phyloP scores from a whole-genome alignment of 1,139 yeast genomes.

The Pichia sp. region DNA sequence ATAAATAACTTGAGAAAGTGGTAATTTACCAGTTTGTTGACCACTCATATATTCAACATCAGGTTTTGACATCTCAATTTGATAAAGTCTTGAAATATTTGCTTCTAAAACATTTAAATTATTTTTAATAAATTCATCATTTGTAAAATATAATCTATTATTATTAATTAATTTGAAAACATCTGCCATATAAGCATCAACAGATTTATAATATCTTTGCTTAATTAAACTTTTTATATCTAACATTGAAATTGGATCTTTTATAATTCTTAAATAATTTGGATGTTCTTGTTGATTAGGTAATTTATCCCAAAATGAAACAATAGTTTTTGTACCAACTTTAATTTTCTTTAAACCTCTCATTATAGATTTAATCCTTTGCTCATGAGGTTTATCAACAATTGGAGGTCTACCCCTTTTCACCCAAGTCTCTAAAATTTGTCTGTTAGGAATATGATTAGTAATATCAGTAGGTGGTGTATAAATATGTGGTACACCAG shows the following conservation, averaged over 20 bases:
- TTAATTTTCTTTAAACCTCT: conserved; percentile 72
- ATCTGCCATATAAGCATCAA: conserved; percentile 71
- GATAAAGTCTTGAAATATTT: conserved; percentile 53
- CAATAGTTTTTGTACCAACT: conserved; percentile 27
- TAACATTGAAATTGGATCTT: conserved; percentile 73
- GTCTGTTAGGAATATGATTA: conserved; percentile 19
- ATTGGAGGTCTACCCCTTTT: conserved; percentile 94
- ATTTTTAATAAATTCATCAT: conserved; percentile 49
- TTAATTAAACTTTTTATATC: conserved; percentile 79
- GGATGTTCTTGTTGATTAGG: conserved; percentile 67
- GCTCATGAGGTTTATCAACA: conserved; percentile 90
- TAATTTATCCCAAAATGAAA: conserved; percentile 58
- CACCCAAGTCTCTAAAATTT: conserved; percentile 46
- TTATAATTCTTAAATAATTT: conserved; percentile 57
- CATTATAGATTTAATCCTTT: conserved; percentile 78
- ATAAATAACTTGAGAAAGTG: conserved; percentile 72
- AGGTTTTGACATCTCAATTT: conserved; percentile 69
- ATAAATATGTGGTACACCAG: conserved; percentile 22
- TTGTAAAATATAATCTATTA: conserved; percentile 50
- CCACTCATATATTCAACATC: conserved; percentile 70
- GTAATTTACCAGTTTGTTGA: conserved; percentile 43
- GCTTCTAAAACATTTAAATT: conserved; percentile 59
- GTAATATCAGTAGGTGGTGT: conserved; percentile 21
- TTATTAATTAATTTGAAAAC: conserved; percentile 69
- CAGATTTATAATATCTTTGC: conserved; percentile 71